Conservation (phyloP, 2,329 filamentous ascomycete species). For the Fusarium sp. region DNA sequence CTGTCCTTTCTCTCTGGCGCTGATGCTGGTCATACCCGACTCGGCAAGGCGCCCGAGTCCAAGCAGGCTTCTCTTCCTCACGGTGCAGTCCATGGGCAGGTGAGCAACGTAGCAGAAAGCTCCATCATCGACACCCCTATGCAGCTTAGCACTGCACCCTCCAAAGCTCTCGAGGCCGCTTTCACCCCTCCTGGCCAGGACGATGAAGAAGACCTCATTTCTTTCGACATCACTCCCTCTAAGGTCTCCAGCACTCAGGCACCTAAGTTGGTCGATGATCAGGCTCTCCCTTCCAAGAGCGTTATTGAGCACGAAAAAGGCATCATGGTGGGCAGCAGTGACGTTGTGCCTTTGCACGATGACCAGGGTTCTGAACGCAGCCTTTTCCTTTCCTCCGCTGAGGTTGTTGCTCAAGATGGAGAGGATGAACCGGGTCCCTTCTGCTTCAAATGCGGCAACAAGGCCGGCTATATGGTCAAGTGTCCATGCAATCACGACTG, state of each 20-base stretch:
- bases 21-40: background rate
- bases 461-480: background rate
- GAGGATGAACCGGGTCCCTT: background rate
- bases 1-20: background rate
- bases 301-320: no score
- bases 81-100: background rate
- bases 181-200: background rate
- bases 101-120: background rate
- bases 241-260: no score
- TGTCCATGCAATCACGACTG: slow-evolving; percentile 14
- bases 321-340: no score
- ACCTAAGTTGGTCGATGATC: background rate
- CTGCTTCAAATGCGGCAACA: slow-evolving; percentile 3
- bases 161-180: background rate
- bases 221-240: background rate
- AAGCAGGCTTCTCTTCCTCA: background rate
- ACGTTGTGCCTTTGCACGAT: no score
- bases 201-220: slow-evolving; percentile 7
- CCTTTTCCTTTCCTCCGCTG: no score
- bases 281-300: no score
- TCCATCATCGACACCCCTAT: no score
- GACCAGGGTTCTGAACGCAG: no score
- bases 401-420: no score
- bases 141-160: no score
- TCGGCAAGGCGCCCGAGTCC: background rate